Percentiles rank a stretch among this genome's conserved stretches.
phyloP scores from a whole-genome alignment of 2,329 filamentous ascomycete genomes.

The Calcarisporium arbuscula region DNA sequence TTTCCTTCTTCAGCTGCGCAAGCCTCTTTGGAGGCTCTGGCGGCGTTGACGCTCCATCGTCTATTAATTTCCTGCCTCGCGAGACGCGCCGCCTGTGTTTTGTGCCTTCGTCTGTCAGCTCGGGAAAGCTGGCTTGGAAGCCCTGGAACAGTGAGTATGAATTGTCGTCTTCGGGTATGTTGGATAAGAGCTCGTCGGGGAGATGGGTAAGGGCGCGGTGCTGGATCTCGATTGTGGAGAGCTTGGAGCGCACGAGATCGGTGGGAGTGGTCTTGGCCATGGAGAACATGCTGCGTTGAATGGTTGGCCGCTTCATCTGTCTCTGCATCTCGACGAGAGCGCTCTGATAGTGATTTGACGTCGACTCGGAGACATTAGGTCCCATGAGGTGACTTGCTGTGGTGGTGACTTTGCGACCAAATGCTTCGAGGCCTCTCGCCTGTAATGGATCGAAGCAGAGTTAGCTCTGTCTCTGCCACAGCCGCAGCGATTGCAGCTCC shows the following conservation, averaged over 20 bases:
- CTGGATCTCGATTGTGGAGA: constrained; percentile 88
- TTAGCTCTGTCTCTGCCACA: constrained; percentile 6
- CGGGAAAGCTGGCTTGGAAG: constrained; percentile 83
- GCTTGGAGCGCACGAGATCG: constrained; percentile 84
- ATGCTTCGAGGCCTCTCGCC: constrained; percentile 85
- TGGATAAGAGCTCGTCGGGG: constrained; percentile 80
- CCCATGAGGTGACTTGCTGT: constrained; percentile 88
- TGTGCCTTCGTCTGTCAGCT: constrained; percentile 61
- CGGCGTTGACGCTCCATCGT: constrained; percentile 49
- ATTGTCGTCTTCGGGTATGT: constrained; percentile 82
- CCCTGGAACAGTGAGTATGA: constrained; percentile 93
- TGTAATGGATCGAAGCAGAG: constrained; percentile 29
- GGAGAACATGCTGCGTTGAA: constrained; percentile 87
- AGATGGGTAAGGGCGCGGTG: constrained; percentile 84
- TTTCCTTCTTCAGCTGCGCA: constrained; percentile 71
- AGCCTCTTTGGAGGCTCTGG: constrained; percentile 57
- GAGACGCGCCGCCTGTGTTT: constrained; percentile 66
- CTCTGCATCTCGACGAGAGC: constrained; percentile 87
- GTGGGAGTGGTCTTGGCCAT: constrained; percentile 88
- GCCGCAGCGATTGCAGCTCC: constrained; percentile 2
- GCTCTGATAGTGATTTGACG: constrained; percentile 67
- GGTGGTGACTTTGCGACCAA: constrained; percentile 88
- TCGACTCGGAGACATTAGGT: constrained; percentile 46
- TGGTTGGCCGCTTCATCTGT: constrained; percentile 73
- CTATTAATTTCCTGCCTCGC: constrained; percentile 69